Evolutionary conservation across 2,329 filamentous ascomycete genomes (phyloP).

Genomic region (Botryotinia narcissicola): DNA sequence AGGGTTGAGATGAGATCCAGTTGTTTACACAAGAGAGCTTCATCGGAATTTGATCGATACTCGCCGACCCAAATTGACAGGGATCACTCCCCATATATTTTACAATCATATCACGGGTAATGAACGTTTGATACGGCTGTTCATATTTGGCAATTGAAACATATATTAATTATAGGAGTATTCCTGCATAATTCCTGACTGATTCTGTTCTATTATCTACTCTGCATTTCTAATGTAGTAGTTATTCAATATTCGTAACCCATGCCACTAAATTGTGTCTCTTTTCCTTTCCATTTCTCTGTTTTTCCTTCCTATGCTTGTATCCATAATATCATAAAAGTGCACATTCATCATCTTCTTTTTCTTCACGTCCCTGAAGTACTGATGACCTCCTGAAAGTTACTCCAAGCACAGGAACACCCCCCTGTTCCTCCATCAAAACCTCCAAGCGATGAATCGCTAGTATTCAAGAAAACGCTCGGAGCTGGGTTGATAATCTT

Average conservation of each 20-base stretch:
- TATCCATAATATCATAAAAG: slow-evolving; percentile 7
- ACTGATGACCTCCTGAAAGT: slow-evolving; percentile 38
- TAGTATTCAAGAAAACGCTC: slow-evolving; percentile 32
- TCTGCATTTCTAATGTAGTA: slow-evolving; percentile 6
- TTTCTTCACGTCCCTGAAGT: background rate
- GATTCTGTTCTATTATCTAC: slow-evolving; percentile 12
- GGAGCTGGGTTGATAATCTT: slow-evolving; percentile 52
- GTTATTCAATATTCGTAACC: slow-evolving; percentile 14
- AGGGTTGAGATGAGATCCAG: background rate
- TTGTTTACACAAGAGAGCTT: background rate
- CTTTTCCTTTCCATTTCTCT: background rate
- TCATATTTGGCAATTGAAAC: background rate
- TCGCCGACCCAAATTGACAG: background rate
- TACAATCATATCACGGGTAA: background rate
- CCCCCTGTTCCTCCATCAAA: slow-evolving; percentile 63
- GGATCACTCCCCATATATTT: background rate
- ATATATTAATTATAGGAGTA: background rate
- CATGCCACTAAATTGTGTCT: background rate
- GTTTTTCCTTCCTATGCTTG: background rate
- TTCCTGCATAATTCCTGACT: background rate
- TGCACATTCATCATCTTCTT: slow-evolving; percentile 1
- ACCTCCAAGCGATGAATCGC: slow-evolving; percentile 52
- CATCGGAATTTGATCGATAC: background rate
- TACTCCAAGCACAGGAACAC: slow-evolving; percentile 61
- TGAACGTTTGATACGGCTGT: background rate